Conservation (phyloP, 2,329 filamentous ascomycete genomes). For the Pseudocercospora fijiensis region DNA sequence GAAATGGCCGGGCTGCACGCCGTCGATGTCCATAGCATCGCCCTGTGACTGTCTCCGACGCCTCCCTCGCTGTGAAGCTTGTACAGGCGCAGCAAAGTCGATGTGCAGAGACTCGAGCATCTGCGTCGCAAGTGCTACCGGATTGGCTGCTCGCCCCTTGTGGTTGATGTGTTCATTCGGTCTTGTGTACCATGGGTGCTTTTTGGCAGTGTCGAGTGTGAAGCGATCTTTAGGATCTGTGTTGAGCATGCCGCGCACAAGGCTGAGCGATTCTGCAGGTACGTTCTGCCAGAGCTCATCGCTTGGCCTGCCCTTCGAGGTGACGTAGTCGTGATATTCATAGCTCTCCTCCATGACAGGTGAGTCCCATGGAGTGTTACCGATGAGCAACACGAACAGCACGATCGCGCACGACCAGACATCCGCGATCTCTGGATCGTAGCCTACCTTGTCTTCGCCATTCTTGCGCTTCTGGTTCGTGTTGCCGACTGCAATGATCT, state of each 20-base stretch:
- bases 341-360: constrained; percentile 75
- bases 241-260: constrained; percentile 91
- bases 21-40: constrained; percentile 68
- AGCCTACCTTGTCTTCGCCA: constrained; percentile 55
- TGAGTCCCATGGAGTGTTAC: constrained; percentile 97
- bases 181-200: constrained; percentile 92
- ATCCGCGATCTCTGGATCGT: constrained; percentile 78
- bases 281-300: constrained; percentile 84
- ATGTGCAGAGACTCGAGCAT: constrained; percentile 92
- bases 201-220: constrained; percentile 78
- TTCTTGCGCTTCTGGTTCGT: constrained; percentile 49
- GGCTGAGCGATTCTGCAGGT: constrained; percentile 70
- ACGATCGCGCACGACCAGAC: constrained; percentile 98
- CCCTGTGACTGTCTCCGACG: constrained; percentile 37
- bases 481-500: constrained; percentile 64
- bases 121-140: constrained; percentile 81
- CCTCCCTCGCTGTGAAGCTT: constrained; percentile 47
- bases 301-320: constrained; percentile 70
- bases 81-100: constrained; percentile 72
- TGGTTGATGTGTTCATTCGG: constrained; percentile 72
- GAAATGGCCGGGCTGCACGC: constrained; percentile 45
- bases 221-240: constrained; percentile 74
- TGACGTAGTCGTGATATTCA: constrained; percentile 86
- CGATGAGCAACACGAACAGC: constrained; percentile 90
- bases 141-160: constrained; percentile 74